Evolutionary conservation across 805 yeast species (phyloP).

Genomic region (Hyphopichia homilentoma): DNA sequence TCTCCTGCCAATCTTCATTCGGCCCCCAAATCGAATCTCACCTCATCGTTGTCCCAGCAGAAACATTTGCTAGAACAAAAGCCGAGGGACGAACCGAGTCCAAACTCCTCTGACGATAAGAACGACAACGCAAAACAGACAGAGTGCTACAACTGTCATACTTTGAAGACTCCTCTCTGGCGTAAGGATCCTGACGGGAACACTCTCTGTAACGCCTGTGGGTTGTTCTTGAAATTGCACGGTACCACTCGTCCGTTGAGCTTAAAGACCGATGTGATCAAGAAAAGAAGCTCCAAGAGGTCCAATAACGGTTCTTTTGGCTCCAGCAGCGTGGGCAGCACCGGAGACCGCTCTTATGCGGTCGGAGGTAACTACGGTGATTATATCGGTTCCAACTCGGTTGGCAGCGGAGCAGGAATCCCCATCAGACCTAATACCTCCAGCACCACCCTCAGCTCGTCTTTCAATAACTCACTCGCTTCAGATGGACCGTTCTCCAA

Average conservation of each 20-base stretch:
- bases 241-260: constrained; percentile 61
- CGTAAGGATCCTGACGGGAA: constrained; percentile 56
- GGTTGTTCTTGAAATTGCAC: constrained; percentile 55
- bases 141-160: constrained; percentile 56
- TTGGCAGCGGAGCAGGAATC: not conserved
- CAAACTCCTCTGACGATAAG: constrained; percentile 3
- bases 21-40: constrained; percentile 15
- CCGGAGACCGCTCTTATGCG: too few relatives aligned
- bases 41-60: constrained; percentile 16
- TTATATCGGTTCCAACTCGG: not conserved
- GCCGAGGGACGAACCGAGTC: constrained; percentile 1
- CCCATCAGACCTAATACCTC: not conserved
- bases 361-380: not conserved
- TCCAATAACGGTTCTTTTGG: constrained; percentile 2
- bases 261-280: constrained; percentile 54
- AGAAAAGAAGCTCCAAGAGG: constrained; percentile 49
- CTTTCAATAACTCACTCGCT: not conserved
- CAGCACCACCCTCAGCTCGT: not conserved
- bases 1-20: constrained; percentile 12
- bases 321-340: constrained; percentile 4
- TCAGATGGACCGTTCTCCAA: not conserved
- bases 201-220: constrained; percentile 64
- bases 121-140: constrained; percentile 16
- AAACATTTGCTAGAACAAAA: constrained; percentile 5
- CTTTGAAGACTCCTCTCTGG: constrained; percentile 61